phyloP scores from a whole-genome alignment of 2,329 filamentous ascomycete genomes.

The Xylaria sp. region DNA sequence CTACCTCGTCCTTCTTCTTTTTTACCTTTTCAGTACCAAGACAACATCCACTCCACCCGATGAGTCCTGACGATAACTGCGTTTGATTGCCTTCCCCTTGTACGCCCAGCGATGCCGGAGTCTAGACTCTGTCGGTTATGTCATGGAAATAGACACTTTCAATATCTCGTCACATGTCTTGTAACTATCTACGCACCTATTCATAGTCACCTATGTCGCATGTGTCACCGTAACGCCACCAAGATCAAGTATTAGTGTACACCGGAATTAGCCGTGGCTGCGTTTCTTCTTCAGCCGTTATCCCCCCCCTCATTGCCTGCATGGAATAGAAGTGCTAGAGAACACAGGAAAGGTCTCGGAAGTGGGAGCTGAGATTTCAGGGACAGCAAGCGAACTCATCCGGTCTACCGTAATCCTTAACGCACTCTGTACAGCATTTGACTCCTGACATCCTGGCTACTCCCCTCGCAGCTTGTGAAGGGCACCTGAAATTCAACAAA shows the following conservation, averaged over 20 bases:
- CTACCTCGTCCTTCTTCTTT: neutral
- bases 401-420: neutral
- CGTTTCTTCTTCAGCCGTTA: neutral
- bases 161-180: neutral
- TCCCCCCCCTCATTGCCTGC: neutral
- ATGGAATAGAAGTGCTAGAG: neutral
- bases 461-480: neutral
- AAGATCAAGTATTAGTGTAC: neutral
- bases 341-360: neutral
- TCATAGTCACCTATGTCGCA: neutral
- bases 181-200: neutral
- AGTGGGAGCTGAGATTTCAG: neutral
- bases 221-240: neutral
- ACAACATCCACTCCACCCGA: neutral
- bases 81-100: neutral
- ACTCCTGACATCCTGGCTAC: neutral
- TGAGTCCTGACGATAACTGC: neutral
- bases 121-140: neutral
- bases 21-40: neutral
- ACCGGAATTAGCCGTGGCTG: neutral
- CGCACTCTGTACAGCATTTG: neutral
- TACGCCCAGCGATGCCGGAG: constrained; percentile 1
- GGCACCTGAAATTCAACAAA: neutral
- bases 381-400: too few species aligned
- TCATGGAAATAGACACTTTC: neutral